Conservation (phyloP, 1,139 yeast genomes). For the Saccharomyces hybrid region DNA sequence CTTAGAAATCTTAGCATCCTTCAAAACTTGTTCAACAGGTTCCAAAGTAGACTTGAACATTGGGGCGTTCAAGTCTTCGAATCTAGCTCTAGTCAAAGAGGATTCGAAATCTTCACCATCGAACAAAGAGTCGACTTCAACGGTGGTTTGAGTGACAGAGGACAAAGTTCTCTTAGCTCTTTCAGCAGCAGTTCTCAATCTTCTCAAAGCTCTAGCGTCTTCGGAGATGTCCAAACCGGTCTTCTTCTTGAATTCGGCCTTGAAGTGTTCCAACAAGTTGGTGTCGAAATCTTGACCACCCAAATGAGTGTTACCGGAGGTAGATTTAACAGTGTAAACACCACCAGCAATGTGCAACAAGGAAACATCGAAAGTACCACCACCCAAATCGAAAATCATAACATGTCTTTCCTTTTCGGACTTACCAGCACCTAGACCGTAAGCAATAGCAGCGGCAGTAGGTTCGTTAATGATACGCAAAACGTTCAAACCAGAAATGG, state of each 20-base stretch:
- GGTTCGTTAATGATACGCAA: constrained; percentile 96
- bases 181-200: constrained; percentile 96
- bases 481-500: constrained; percentile 93
- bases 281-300: constrained; percentile 99
- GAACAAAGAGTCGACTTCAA: constrained; percentile 88
- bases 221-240: constrained; percentile 80
- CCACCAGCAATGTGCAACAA: constrained; percentile 92
- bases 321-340: constrained; percentile 95
- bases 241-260: constrained; percentile 89
- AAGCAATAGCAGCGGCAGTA: constrained; percentile 97
- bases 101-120: constrained; percentile 95
- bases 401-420: constrained; percentile 82
- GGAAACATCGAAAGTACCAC: constrained; percentile 98
- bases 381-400: constrained; percentile 92
- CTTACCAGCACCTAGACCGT: constrained; percentile 88
- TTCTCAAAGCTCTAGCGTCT: constrained; percentile 91
- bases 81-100: constrained; percentile 94
- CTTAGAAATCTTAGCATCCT: constrained; percentile 85
- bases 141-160: constrained; percentile 87
- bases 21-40: constrained; percentile 94
- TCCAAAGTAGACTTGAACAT: constrained; percentile 89
- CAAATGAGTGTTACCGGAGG: constrained; percentile 98
- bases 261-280: constrained; percentile 87
- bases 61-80: constrained; percentile 91
- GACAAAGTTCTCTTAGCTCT: constrained; percentile 97